Base-by-base conservation (phyloP, 768 basidiomycete species). In the Punctularia strigosozonata region DNA sequence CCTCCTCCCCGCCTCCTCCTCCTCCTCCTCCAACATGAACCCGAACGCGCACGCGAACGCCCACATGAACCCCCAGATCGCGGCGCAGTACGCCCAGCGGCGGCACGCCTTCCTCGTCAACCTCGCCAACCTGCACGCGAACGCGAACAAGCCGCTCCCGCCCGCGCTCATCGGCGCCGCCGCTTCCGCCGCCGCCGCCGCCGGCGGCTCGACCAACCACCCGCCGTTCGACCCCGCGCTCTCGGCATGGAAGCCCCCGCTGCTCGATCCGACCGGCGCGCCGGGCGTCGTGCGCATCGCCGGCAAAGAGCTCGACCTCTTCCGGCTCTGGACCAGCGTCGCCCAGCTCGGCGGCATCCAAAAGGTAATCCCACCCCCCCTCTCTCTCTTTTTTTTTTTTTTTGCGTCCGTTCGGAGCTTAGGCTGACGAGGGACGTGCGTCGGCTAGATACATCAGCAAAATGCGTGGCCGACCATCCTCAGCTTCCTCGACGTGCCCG, bases 261-360 rank as follows among this genome's bases (percentile, higher is more conserved):
- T 68, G 8, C n/a, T n/a, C n/a, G n/a, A n/a, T n/a, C n/a, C n/a
- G n/a, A n/a, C n/a, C n/a, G n/a, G n/a, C n/a, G n/a, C n/a, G n/a
- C n/a, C n/a, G n/a, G 86, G 87, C 23, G 59, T 68, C 28, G 66
- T 88, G 55, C 73, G 74, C 35, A 51, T 89, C 15, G 80, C 75
- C 3, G 82, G 80, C 14, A 80, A 71, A 54, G 83, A 87, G 47
- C 59, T 89, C 32, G 79, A 83, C 52, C 55, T 89, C n/a, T 77
- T 80, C 56, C 80, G 68, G 50, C 58, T 89, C 7, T 88, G 80
- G 77, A 65, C 64, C 10, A 44, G 73, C 30, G 78, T 83, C 32
- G 60, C 60, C 41, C 68, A 74, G 45, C 48, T 59, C 25, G 86
- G 87, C 19, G 85, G 85, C 21, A 63, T 64, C 14, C 55, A 59